Percentiles rank a stretch among this genome's conserved stretches.
Evolutionary conservation across 2,329 filamentous ascomycete genomes (phyloP).

Genomic region (Penicillium italicum): DNA sequence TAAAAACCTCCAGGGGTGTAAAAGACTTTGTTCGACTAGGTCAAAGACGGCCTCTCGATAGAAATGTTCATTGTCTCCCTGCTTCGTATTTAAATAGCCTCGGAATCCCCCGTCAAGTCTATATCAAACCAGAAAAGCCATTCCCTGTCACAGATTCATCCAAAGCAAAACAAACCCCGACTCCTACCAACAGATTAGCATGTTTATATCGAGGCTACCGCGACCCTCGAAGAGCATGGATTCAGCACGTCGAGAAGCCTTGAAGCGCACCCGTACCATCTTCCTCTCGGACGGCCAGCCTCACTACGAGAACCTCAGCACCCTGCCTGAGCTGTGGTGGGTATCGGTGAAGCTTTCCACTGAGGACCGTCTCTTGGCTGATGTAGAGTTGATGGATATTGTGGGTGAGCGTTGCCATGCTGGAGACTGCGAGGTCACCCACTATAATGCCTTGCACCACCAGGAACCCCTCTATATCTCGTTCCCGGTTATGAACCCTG

Average conservation of each 20-base stretch:
- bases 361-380: background rate
- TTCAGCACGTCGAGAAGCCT: background rate
- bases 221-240: background rate
- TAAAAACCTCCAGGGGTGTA: background rate
- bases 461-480: background rate
- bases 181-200: background rate
- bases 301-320: background rate
- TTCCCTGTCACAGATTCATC: background rate
- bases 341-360: background rate
- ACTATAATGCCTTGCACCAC: background rate
- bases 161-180: background rate
- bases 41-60: background rate
- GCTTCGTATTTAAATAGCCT: background rate
- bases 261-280: background rate
- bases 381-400: background rate
- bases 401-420: background rate
- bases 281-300: background rate
- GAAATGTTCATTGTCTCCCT: background rate
- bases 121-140: background rate
- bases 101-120: background rate
- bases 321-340: background rate
- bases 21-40: background rate
- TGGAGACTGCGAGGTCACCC: background rate
- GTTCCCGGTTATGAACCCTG: background rate
- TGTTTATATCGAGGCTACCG: background rate